These are phyloP conservation scores for Condylostoma magnum DNA, from an alignment of 169 alveolate genomes.

Conservation along the genomic window DNA sequence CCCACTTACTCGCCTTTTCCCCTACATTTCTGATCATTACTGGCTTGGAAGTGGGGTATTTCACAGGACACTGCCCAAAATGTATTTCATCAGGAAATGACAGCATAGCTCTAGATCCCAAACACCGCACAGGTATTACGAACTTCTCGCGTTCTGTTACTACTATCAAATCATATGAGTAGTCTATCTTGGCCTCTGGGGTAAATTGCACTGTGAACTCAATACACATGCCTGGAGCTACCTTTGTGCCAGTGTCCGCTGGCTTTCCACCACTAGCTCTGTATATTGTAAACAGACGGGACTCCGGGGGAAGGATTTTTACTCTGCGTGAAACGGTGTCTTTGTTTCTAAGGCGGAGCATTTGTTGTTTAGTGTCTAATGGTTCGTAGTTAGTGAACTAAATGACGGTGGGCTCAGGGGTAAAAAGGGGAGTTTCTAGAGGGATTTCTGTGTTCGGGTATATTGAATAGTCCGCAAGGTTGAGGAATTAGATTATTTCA, in stretches of 20 bases:
- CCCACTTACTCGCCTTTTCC: slow-evolving; percentile 90
- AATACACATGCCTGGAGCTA: slow-evolving; percentile 92
- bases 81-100: slow-evolving; percentile 89
- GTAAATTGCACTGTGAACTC: slow-evolving; percentile 79
- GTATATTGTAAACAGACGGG: slow-evolving; percentile 62
- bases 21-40: slow-evolving; percentile 92
- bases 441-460: slow-evolving; percentile 80
- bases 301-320: slow-evolving; percentile 82
- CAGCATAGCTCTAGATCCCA: slow-evolving; percentile 86
- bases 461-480: slow-evolving; percentile 81
- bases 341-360: slow-evolving; percentile 78
- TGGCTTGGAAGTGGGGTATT: slow-evolving; percentile 85
- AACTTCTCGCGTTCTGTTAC: slow-evolving; percentile 91
- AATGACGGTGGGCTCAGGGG: slow-evolving; percentile 84
- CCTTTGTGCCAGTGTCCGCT: slow-evolving; percentile 41
- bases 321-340: slow-evolving; percentile 88
- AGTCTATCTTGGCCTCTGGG: slow-evolving; percentile 90
- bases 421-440: slow-evolving; percentile 87
- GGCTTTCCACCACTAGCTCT: slow-evolving; percentile 20
- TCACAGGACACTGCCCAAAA: slow-evolving; percentile 89
- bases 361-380: slow-evolving; percentile 70
- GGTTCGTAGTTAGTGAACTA: slow-evolving; percentile 85
- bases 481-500: slow-evolving; percentile 78
- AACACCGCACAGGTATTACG: slow-evolving; percentile 83
- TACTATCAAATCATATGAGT: slow-evolving; percentile 85